Base-by-base conservation (phyloP, 495 filamentous ascomycete genomes). In the Penicillium flavigenum region DNA sequence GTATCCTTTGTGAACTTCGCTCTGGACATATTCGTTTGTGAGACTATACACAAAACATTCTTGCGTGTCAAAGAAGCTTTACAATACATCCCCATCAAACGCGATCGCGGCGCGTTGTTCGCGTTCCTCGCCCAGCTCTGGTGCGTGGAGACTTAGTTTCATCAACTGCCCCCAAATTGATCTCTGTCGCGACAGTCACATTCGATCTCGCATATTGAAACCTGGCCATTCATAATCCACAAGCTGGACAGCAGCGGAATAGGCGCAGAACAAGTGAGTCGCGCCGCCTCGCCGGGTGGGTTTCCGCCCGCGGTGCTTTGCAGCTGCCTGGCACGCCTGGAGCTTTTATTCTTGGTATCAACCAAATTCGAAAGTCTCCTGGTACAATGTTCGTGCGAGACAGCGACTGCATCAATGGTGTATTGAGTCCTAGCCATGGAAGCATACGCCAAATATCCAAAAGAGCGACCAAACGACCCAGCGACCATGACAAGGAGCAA, bases 401-500 rank as follows among this genome's bases (percentile, higher is more conserved):
- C 58, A 11, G 43, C 50, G 12, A 76, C 44, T 27, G 62, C 59
- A 41, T 78, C 72, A 51, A 76, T 67, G 3, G 51, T 56, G 24
- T 63, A 61, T 22, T 77, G 69, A 10, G 64, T 72, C 7, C 54
- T 73, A 34, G 63, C 70, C 63, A 76, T 71, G 19, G 60, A 72
- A 16, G 58, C 56, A 59, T 81, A 80, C 0, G 66, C 72, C 3
- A 52, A 11, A 48, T 64, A 56, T 4, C 76, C 39, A 79, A 46
- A 10, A 80, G 47, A 4, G 75, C 71, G 0, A 53, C 74, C 29
- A 80, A 65, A 1, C 79, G 68, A 0, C 74, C 75, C 39, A 72
- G 2, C 79, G 68, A 0, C 76, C 77, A 44, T 73, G 80, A 2
- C 76, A 69, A 11, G 36, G 14, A 76, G 74, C 74, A 51, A 81